phyloP scores from a whole-genome alignment of 768 basidiomycete species.

The Lentinula guzmanii region DNA sequence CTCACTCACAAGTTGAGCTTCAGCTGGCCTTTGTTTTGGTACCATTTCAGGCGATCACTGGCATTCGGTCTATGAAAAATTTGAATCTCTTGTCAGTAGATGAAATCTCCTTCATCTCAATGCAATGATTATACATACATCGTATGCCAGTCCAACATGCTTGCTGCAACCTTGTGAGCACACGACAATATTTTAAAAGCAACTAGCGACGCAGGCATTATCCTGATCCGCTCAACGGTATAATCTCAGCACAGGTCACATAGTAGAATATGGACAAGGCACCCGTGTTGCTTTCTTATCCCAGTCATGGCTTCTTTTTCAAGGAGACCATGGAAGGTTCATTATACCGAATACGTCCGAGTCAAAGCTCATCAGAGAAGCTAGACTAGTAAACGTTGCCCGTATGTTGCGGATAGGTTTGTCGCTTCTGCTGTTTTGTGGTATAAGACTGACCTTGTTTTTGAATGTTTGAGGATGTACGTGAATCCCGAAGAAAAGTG shows the following conservation, averaged over 20 bases:
- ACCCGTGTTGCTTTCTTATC: not conserved
- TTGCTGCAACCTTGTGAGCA: not conserved
- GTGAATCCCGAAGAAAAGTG: too few species aligned
- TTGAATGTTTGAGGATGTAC: not conserved
- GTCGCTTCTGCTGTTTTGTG: not conserved
- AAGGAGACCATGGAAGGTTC: not conserved
- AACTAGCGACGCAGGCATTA: not conserved
- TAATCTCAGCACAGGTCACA: not conserved
- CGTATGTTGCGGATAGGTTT: not conserved
- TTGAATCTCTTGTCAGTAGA: too few species aligned
- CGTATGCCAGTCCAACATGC: not conserved
- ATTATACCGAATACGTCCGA: not conserved
- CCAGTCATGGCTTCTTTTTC: not conserved
- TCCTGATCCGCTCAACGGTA: not conserved
- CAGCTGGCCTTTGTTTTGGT: not conserved
- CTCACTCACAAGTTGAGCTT: not conserved
- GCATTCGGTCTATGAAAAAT: not conserved
- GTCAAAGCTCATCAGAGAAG: not conserved
- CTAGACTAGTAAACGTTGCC: not conserved
- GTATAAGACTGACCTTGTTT: not conserved
- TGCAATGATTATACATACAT: not conserved
- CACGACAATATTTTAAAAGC: not conserved
- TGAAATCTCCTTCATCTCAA: too few species aligned
- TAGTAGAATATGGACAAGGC: not conserved
- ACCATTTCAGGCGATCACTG: not conserved